A percentile compares a stretch with the other conserved stretches of the same genome.
phyloP scores from a whole-genome alignment of 1,284 basidiomycete species.

The Tilletiaria anomala region DNA sequence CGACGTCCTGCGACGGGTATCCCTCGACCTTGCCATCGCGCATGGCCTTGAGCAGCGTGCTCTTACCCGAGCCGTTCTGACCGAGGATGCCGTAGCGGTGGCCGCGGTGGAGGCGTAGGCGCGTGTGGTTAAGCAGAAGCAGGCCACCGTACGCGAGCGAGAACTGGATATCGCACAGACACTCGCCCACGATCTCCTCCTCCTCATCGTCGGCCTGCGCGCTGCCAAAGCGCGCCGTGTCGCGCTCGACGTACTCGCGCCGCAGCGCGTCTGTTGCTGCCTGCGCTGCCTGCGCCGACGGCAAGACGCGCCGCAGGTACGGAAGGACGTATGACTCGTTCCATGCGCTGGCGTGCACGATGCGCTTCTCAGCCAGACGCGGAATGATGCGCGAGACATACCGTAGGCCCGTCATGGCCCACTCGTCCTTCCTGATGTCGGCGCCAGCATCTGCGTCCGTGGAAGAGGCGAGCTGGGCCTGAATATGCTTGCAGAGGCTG shows the following conservation, averaged over 20 bases:
- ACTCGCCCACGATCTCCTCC: constrained; percentile 48
- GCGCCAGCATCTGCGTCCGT: constrained; percentile 7
- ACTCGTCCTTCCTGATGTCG: constrained; percentile 25
- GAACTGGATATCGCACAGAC: constrained; percentile 82
- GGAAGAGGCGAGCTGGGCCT: constrained; percentile 17
- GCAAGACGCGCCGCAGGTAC: constrained; percentile 40
- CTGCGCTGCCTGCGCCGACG: constrained; percentile 21
- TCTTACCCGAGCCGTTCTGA: constrained; percentile 89
- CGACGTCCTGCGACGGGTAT: constrained; percentile 74
- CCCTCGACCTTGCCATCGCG: constrained; percentile 85
- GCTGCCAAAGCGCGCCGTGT: constrained; percentile 32
- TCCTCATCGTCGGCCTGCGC: constrained; percentile 54
- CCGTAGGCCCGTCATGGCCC: constrained; percentile 23
- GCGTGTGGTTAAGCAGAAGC: constrained; percentile 86
- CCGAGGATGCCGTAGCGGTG: constrained; percentile 82
- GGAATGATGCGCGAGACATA: constrained; percentile 26
- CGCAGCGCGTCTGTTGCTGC: constrained; percentile 25
- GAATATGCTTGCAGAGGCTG: constrained; percentile 16
- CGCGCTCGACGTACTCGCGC: constrained; percentile 25
- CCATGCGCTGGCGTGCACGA: constrained; percentile 33
- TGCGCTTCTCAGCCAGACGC: constrained; percentile 35
- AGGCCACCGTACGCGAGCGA: constrained; percentile 93
- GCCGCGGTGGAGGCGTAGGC: constrained; percentile 75
- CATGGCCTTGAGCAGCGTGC: constrained; percentile 88
- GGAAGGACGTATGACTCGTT: constrained; percentile 38